Percentiles rank a stretch among this genome's conserved stretches.
Evolutionary conservation across 2,329 filamentous ascomycete genomes (phyloP).

Genomic region (Salinomyces thailandicus): DNA sequence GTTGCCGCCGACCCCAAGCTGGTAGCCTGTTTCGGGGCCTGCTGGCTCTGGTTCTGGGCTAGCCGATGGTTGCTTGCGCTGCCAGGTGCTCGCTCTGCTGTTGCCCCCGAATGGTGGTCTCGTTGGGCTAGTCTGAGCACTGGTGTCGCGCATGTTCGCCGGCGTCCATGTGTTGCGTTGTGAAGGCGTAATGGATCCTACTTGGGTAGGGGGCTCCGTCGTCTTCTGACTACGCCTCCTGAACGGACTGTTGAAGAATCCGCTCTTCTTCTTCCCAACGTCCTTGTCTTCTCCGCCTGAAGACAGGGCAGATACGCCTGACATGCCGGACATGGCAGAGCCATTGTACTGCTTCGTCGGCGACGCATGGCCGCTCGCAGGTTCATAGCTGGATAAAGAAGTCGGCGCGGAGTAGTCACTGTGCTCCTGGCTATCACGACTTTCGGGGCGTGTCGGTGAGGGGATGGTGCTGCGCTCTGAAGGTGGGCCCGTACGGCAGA

Average conservation of each 20-base stretch:
- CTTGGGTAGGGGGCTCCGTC: slow-evolving; percentile 52
- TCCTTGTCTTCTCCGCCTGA: slow-evolving; percentile 50
- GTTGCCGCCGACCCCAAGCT: slow-evolving; percentile 89
- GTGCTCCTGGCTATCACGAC: slow-evolving; percentile 61
- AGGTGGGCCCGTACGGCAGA: slow-evolving; percentile 67
- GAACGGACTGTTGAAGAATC: slow-evolving; percentile 92
- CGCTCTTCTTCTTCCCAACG: slow-evolving; percentile 60
- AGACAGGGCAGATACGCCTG: slow-evolving; percentile 22
- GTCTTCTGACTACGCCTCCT: slow-evolving; percentile 71
- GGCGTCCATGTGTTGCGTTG: slow-evolving; percentile 46
- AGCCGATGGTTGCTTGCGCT: slow-evolving; percentile 25
- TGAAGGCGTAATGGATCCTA: slow-evolving; percentile 27
- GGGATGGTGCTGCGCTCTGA: slow-evolving; percentile 60
- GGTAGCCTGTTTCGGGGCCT: slow-evolving; percentile 83
- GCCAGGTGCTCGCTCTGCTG: slow-evolving; percentile 23
- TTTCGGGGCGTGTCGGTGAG: slow-evolving; percentile 63
- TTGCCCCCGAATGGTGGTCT: slow-evolving; percentile 23
- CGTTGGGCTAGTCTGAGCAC: slow-evolving; percentile 33
- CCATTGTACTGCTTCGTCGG: slow-evolving; percentile 52
- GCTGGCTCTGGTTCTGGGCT: slow-evolving; percentile 59
- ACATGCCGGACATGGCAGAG: slow-evolving; percentile 22
- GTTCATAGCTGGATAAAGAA: slow-evolving; percentile 78
- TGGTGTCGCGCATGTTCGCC: slow-evolving; percentile 28
- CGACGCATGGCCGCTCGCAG: slow-evolving; percentile 60
- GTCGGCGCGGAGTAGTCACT: slow-evolving; percentile 87